Evolutionary conservation across 192 early-diverging fungal species (phyloP).

Genomic region (Lobosporangium transversale): DNA sequence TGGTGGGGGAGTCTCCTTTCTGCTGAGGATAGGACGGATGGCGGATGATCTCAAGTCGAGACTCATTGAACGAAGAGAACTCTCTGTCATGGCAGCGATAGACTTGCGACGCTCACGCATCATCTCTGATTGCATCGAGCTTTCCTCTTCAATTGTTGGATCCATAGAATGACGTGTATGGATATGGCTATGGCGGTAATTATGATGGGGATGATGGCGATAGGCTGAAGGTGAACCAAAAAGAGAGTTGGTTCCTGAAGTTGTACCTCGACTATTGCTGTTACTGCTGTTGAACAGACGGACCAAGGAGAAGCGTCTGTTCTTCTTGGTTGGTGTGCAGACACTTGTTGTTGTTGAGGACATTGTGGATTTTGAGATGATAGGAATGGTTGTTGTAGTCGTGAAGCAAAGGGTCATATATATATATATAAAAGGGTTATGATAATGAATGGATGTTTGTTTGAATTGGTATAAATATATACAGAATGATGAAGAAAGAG

Average conservation of each 20-base stretch:
- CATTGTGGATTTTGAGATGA: too few relatives aligned
- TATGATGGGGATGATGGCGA: too few relatives aligned
- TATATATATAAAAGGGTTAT: too few relatives aligned
- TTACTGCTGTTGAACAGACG: constrained; percentile 35
- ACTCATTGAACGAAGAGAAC: constrained; percentile 17
- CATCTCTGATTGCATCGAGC: constrained; percentile 24
- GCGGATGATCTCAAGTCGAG: constrained; percentile 15
- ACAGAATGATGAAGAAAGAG: background rate
- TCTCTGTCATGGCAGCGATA: constrained; percentile 30
- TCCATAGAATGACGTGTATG: constrained; percentile 21
- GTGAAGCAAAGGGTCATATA: constrained; percentile 11
- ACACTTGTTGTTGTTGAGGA: too few relatives aligned
- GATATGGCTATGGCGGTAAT: too few relatives aligned
- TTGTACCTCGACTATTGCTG: background rate
- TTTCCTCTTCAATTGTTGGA: background rate
- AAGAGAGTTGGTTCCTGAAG: constrained; percentile 4
- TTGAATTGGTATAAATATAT: too few relatives aligned
- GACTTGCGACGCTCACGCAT: constrained; percentile 48
- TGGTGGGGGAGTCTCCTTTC: constrained; percentile 9
- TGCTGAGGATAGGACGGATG: constrained; percentile 5
- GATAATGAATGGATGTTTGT: too few relatives aligned
- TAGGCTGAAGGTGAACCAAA: constrained; percentile 6
- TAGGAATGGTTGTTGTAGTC: background rate
- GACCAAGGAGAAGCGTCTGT: constrained; percentile 42
- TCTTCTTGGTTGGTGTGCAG: constrained; percentile 38